Evolutionary conservation across 139 green algal genomes (phyloP).

Genomic region (Coelastrella sp.): DNA sequence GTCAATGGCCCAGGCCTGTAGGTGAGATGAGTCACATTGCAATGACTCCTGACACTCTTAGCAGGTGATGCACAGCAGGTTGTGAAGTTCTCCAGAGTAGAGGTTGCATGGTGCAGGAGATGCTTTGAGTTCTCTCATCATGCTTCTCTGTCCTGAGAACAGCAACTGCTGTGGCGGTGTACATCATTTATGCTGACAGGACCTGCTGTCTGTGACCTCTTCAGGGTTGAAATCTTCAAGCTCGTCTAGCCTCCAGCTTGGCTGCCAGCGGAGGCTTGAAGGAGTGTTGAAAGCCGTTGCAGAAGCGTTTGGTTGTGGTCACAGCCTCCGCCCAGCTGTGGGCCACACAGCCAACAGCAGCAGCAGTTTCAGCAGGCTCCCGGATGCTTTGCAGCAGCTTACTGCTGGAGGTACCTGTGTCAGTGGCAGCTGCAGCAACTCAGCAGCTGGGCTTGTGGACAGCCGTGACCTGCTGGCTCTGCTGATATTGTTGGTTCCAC

Average conservation of each 20-base stretch:
- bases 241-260: neutral
- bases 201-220: neutral
- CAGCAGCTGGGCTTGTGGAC: neutral
- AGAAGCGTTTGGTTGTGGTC: neutral
- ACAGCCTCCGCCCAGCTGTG: neutral
- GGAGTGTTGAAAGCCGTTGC: neutral
- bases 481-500: slow-evolving; percentile 17
- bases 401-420: neutral
- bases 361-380: slow-evolving; percentile 7
- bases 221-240: neutral
- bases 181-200: too few species aligned
- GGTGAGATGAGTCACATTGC: slow-evolving; percentile 29
- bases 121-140: neutral
- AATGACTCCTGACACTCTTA: neutral
- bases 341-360: neutral
- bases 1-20: slow-evolving; percentile 57
- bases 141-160: neutral
- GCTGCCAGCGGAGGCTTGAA: slow-evolving; percentile 13
- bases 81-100: too few species aligned
- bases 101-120: neutral
- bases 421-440: slow-evolving; percentile 4
- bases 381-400: slow-evolving; percentile 22
- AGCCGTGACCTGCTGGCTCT: slow-evolving; percentile 4
- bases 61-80: too few species aligned
- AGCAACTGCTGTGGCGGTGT: neutral